A percentile compares a stretch with the other conserved stretches of the same genome.
Evolutionary conservation across 202 grass and related monocot species (phyloP).

Genomic region (Hordeum pubiflorum): DNA sequence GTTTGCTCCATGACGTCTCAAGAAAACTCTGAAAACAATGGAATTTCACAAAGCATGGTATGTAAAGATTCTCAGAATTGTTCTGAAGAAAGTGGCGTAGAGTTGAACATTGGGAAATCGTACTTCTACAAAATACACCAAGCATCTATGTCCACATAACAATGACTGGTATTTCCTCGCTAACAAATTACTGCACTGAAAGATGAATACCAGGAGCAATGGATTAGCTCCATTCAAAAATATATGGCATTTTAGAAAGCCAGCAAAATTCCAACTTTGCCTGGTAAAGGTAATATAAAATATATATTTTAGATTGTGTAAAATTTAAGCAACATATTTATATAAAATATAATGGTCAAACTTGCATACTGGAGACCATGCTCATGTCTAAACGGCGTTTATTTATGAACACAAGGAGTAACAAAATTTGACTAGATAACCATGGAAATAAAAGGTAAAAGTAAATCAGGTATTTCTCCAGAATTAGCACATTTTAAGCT

Average conservation of each 20-base stretch:
- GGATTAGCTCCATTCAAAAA: not conserved
- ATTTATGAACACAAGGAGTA: not conserved
- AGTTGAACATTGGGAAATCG: not conserved
- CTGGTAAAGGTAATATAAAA: not conserved
- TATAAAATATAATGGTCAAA: not conserved
- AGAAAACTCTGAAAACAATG: not conserved
- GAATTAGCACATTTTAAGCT: not conserved
- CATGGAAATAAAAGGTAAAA: not conserved
- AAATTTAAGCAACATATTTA: not conserved
- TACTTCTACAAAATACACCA: not conserved
- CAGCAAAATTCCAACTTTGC: not conserved
- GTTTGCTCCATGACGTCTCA: not conserved
- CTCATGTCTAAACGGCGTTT: not conserved
- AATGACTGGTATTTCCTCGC: not conserved
- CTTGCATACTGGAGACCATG: not conserved
- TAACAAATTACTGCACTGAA: not conserved
- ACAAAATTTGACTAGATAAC: not conserved
- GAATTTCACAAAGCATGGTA: not conserved
- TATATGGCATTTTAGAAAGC: not conserved
- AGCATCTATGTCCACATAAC: not conserved
- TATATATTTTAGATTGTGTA: not conserved
- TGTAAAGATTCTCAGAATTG: not conserved
- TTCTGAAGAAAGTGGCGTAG: not conserved
- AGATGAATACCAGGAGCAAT: conserved; percentile 6
- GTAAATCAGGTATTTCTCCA: not conserved